These are phyloP conservation scores for Neonectria neomacrospora DNA, from an alignment of 2,329 filamentous ascomycete genomes.

Conservation along the genomic window DNA sequence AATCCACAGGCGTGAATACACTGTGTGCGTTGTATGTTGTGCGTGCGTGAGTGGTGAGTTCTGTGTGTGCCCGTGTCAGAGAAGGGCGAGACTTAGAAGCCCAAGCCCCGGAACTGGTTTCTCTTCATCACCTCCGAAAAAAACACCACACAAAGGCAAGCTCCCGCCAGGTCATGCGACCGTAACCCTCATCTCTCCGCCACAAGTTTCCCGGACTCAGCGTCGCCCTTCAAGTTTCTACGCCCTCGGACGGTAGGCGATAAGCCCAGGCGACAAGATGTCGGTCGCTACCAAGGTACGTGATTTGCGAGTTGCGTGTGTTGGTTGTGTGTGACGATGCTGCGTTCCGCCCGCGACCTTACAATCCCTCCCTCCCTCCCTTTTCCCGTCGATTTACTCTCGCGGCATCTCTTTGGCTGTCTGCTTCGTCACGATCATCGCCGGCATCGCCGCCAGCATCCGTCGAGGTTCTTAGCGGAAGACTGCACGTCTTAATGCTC, in stretches of 20 bases:
- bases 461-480: background rate
- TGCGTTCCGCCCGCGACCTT: conserved; percentile 2
- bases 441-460: background rate
- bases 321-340: conserved; percentile 8
- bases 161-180: conserved; percentile 53
- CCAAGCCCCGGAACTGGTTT: conserved; percentile 22
- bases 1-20: conserved; percentile 1
- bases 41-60: conserved; percentile 17
- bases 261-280: conserved; percentile 66
- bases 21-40: conserved; percentile 20
- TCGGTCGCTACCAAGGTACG: conserved; percentile 70
- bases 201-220: conserved; percentile 46
- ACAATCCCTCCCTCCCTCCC: background rate
- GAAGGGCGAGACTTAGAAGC: conserved; percentile 21
- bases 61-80: conserved; percentile 11
- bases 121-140: conserved; percentile 35
- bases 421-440: background rate
- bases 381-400: background rate
- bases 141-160: conserved; percentile 39
- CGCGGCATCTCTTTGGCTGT: background rate
- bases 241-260: conserved; percentile 59
- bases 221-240: conserved; percentile 51
- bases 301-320: conserved; percentile 33
- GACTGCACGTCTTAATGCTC: background rate
- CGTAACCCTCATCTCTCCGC: conserved; percentile 49